Base-by-base conservation (phyloP, 805 yeast genomes). In the Soucietia sequanensis region DNA sequence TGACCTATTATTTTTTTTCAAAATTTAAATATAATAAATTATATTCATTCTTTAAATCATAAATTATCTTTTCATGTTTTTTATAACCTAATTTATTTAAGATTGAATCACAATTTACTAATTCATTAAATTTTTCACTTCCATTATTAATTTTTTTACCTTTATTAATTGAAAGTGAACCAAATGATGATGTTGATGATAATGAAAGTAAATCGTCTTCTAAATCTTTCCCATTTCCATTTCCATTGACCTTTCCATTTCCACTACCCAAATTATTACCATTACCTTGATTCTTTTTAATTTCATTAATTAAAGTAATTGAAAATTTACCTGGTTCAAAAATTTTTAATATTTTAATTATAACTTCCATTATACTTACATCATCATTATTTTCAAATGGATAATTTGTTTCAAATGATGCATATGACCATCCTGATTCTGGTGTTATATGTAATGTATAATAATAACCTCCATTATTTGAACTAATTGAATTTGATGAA, bases 361-460 rank as follows among this genome's bases (percentile, higher is more conserved):
- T 58, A 7, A 87, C 79, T n/a, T 72, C 73, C 21, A 71, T 54
- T 48, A 81, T 76, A 43, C 69, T 61, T 24, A 67, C 65, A 10
- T 56, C 47, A 20, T 58, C 42, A 29, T 60, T 42, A 31, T 44
- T 47, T 8, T 76, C 64, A 33, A 68, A 68, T 6, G 84, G 81
- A 26, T 80, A 86, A 58, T 87, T 91, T 14, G 96, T 80, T 58
- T 93, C 98, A 59, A 93, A 93, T 7, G 95, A 85, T 4, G 98
- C 98, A 60, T 91, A 91, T 4, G 96, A 87, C 88, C 95, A 91
- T 23, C 91, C 95, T 15, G 70, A 57, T 56, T 93, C 98, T 0
- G 98, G 98, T 0, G 99, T 93, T 27, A 93, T 85, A 56, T 93
- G 98, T 39, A 90, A 69, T 6, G 97, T 91, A 54, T 84, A 84